These are phyloP conservation scores for Clarkia xantiana DNA, from an alignment of 345 rosid species.

Conservation along the genomic window DNA sequence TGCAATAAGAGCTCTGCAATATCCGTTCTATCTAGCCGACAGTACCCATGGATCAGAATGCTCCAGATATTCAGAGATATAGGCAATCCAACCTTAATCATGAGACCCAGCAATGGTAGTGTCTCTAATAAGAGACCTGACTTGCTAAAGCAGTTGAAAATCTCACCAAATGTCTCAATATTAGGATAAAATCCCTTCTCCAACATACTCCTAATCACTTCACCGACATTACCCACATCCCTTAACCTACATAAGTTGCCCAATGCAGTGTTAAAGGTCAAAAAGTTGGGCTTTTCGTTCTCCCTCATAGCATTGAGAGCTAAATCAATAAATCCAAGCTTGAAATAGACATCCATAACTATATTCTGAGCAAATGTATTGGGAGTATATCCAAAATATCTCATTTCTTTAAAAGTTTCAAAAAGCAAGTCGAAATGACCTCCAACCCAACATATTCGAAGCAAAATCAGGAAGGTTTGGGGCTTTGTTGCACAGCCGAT, in stretches of 20 bases:
- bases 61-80: slow-evolving; percentile 43
- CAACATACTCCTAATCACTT: slow-evolving; percentile 35
- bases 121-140: slow-evolving; percentile 23
- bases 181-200: slow-evolving; percentile 46
- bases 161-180: slow-evolving; percentile 32
- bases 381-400: slow-evolving; percentile 30
- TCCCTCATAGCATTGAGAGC: slow-evolving; percentile 33
- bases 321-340: slow-evolving; percentile 14
- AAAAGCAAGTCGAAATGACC: slow-evolving; percentile 33
- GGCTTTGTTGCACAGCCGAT: slow-evolving; percentile 35
- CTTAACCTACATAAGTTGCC: slow-evolving; percentile 37
- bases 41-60: slow-evolving; percentile 35
- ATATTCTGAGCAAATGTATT: slow-evolving; percentile 49
- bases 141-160: slow-evolving; percentile 37
- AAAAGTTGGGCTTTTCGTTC: slow-evolving; percentile 32
- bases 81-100: slow-evolving; percentile 33
- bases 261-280: slow-evolving; percentile 45
- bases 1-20: slow-evolving; percentile 32
- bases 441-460: slow-evolving; percentile 70
- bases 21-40: slow-evolving; percentile 21
- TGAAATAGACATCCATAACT: slow-evolving; percentile 49
- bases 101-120: slow-evolving; percentile 36
- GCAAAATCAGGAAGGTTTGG: slow-evolving; percentile 33
- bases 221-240: slow-evolving; percentile 21
- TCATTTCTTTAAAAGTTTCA: slow-evolving; percentile 37